These are phyloP conservation scores for Sporisorium reilianum DNA, from an alignment of 1,284 basidiomycete species.

Conservation along the genomic window DNA sequence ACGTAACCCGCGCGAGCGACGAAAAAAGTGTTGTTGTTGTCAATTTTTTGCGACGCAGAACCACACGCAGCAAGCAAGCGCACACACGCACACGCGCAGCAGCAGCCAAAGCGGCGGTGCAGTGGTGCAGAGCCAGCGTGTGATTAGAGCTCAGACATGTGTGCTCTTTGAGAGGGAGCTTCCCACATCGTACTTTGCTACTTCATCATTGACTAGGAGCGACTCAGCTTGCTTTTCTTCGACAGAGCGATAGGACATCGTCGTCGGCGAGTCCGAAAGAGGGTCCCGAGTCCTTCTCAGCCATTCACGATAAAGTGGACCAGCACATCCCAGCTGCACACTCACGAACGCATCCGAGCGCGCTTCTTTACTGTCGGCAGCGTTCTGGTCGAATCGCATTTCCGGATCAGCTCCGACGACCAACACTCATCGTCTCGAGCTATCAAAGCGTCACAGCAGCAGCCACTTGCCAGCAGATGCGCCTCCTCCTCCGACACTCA, in stretches of 20 bases:
- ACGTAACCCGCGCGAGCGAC: neutral
- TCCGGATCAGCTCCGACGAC: neutral
- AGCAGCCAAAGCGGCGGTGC: neutral
- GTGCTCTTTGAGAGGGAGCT: neutral
- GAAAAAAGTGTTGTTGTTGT: slow-evolving; percentile 22
- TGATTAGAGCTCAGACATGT: neutral
- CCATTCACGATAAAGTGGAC: neutral
- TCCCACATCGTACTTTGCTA: neutral
- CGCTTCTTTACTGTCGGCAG: neutral
- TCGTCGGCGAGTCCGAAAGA: too few species aligned
- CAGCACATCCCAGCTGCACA: neutral
- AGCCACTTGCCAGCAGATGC: slow-evolving; percentile 1
- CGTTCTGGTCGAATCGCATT: neutral
- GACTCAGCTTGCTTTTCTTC: neutral
- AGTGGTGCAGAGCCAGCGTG: neutral
- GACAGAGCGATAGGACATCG: neutral
- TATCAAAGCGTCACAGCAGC: neutral
- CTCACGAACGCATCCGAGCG: neutral
- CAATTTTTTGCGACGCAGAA: neutral
- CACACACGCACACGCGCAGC: slow-evolving; percentile 23
- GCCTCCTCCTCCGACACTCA: neutral
- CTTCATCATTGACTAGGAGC: neutral
- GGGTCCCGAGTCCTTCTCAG: neutral
- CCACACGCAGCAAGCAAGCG: neutral
- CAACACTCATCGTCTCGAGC: neutral